phyloP scores from a whole-genome alignment of 805 yeast species.

The Candida piceae region DNA sequence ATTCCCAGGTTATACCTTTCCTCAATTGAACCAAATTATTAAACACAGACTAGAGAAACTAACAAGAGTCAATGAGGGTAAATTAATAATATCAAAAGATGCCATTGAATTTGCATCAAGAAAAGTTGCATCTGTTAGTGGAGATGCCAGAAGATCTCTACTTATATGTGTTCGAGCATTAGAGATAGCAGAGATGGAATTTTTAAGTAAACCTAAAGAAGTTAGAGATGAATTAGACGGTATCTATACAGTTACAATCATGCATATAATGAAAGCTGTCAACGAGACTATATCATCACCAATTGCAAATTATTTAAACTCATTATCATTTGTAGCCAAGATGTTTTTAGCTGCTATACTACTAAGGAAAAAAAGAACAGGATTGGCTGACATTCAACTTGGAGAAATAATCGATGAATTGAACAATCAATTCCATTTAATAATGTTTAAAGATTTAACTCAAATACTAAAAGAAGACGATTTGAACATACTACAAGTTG shows the following conservation, averaged over 20 bases:
- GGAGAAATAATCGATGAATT: constrained; percentile 81
- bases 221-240: constrained; percentile 29
- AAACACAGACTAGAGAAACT: constrained; percentile 57
- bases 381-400: constrained; percentile 62
- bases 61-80: constrained; percentile 36
- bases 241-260: constrained; percentile 55
- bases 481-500: constrained; percentile 19
- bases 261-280: constrained; percentile 75
- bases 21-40: constrained; percentile 72
- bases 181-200: constrained; percentile 74
- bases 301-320: constrained; percentile 47
- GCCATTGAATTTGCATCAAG: constrained; percentile 91
- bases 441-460: constrained; percentile 27
- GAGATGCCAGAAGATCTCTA: constrained; percentile 93
- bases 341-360: constrained; percentile 67
- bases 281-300: constrained; percentile 78
- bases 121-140: constrained; percentile 93
- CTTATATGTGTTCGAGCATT: constrained; percentile 85
- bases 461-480: constrained; percentile 18
- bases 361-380: constrained; percentile 58
- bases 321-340: constrained; percentile 65
- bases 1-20: constrained; percentile 83
- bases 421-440: constrained; percentile 32
- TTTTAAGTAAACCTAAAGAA: constrained; percentile 30
- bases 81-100: constrained; percentile 50